These are phyloP conservation scores for Diaporthe ampelina DNA, from an alignment of 2,329 filamentous ascomycete genomes.

Conservation along the genomic window DNA sequence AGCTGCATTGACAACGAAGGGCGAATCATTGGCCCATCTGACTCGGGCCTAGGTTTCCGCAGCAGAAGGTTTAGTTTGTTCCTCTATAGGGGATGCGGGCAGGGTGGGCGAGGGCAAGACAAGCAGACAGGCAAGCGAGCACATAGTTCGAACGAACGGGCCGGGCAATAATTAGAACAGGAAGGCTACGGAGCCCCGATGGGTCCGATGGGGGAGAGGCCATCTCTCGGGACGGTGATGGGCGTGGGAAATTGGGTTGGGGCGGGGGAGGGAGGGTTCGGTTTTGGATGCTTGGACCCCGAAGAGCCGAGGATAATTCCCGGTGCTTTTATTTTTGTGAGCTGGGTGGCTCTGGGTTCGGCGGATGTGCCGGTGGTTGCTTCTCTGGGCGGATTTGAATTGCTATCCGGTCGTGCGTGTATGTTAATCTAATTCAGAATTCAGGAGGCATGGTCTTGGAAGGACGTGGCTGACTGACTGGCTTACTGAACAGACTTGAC, in stretches of 20 bases:
- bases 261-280: not conserved
- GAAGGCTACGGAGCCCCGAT: slow-evolving; percentile 16
- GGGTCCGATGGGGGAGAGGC: slow-evolving; percentile 22
- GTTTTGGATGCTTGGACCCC: not conserved
- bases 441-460: not conserved
- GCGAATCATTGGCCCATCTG: not conserved
- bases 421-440: not conserved
- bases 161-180: slow-evolving; percentile 23
- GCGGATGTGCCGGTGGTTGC: slow-evolving; percentile 2
- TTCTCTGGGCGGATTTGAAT: not conserved
- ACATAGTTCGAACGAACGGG: not conserved
- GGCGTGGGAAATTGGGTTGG: slow-evolving; percentile 6
- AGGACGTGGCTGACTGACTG: not conserved
- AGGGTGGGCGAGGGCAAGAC: no score
- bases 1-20: slow-evolving; percentile 6
- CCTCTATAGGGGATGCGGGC: not conserved
- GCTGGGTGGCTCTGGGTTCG: not conserved
- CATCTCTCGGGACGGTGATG: not conserved
- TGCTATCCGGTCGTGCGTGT: not conserved
- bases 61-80: not conserved
- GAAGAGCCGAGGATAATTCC: slow-evolving; percentile 20
- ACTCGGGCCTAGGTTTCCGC: slow-evolving; percentile 10
- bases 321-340: not conserved
- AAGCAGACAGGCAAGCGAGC: not conserved
- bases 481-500: not conserved